Percentiles rank a stretch among this genome's conserved stretches.
Conservation (phyloP, 768 basidiomycete genomes). For the Boletus reticulatus region DNA sequence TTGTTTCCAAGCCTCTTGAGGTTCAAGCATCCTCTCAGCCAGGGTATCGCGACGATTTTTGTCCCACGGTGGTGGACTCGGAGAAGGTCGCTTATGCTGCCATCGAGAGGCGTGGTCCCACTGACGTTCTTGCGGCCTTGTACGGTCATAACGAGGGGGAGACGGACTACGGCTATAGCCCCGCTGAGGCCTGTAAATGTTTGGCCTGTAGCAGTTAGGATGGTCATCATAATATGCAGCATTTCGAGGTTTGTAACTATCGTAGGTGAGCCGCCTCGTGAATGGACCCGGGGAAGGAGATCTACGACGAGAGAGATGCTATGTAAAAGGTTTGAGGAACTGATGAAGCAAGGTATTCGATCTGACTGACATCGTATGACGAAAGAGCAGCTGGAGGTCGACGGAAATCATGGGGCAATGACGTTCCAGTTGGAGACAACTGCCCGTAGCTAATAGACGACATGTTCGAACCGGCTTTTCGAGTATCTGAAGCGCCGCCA, state of each 20-base stretch:
- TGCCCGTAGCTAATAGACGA: constrained; percentile 29
- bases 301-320: constrained; percentile 37
- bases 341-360: constrained; percentile 13
- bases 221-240: constrained; percentile 39
- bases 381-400: constrained; percentile 24
- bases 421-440: constrained; percentile 24
- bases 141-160: constrained; percentile 47
- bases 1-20: constrained; percentile 71
- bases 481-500: constrained; percentile 3
- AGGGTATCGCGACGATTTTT: constrained; percentile 37
- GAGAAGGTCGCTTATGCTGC: constrained; percentile 43
- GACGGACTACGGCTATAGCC: constrained; percentile 48
- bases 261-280: constrained; percentile 44
- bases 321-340: constrained; percentile 22
- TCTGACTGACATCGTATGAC: constrained; percentile 34
- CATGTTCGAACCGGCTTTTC: constrained; percentile 14
- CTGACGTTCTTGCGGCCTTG: constrained; percentile 42
- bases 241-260: constrained; percentile 49
- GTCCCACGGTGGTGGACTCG: constrained; percentile 33
- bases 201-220: constrained; percentile 44
- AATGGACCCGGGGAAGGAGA: constrained; percentile 50
- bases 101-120: constrained; percentile 48
- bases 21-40: constrained; percentile 64
- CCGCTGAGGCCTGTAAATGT: constrained; percentile 33
- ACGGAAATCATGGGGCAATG: constrained; percentile 27